Conservation (phyloP, 352 stramenopile species). For the Pelagophyceae sp. region DNA sequence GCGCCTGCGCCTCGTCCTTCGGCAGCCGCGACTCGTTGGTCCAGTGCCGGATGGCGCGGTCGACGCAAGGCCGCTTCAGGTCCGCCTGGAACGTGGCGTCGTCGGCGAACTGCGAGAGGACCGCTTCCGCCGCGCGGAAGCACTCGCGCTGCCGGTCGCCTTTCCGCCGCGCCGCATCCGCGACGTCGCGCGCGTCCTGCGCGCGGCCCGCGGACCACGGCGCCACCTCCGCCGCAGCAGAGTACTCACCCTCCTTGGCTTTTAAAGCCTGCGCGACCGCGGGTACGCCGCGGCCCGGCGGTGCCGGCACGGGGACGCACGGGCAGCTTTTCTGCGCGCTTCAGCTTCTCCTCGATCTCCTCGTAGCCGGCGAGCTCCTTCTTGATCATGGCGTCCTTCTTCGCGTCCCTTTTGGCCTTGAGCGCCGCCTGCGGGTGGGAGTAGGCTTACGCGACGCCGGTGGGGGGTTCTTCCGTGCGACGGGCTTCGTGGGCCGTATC, state of each 20-base stretch:
- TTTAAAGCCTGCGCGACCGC: too few species aligned
- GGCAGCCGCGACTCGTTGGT: conserved; percentile 2
- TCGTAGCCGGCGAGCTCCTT: conserved; percentile 2
- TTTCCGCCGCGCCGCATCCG: not conserved
- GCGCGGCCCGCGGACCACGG: not conserved
- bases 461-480: too few species aligned
- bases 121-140: not conserved
- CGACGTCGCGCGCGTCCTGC: not conserved
- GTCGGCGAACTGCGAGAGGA: not conserved
- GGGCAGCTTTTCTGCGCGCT: conserved; percentile 9
- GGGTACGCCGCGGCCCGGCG: too few species aligned
- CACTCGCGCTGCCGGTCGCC: too few species aligned
- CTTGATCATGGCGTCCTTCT: conserved; percentile 1
- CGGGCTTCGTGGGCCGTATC: too few species aligned
- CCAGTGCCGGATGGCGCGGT: not conserved
- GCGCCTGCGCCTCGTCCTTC: not conserved
- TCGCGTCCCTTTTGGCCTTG: not conserved
- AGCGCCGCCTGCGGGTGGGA: too few species aligned
- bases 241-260: not conserved
- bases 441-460: too few species aligned
- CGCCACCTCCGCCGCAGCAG: not conserved
- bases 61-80: not conserved
- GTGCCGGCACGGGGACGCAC: not conserved
- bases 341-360: conserved; percentile 15
- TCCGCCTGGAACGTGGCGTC: not conserved